These are phyloP conservation scores for Penicillium sclerotigenum DNA, from an alignment of 2,329 filamentous ascomycete genomes.

Conservation along the genomic window DNA sequence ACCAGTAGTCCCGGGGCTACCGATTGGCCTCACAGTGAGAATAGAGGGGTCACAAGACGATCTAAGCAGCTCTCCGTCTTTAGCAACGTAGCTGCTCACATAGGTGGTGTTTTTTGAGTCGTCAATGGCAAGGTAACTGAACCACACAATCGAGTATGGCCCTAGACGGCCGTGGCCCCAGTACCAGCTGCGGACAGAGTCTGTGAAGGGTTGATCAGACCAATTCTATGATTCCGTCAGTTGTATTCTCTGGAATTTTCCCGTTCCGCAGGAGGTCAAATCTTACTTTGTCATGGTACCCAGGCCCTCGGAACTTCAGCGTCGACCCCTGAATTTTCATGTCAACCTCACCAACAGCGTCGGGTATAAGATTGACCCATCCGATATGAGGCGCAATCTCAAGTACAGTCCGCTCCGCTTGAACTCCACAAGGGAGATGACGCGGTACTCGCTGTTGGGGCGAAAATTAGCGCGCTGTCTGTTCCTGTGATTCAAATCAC, in stretches of 20 bases:
- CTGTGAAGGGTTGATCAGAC: conserved; percentile 38
- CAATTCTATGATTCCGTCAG: conserved; percentile 38
- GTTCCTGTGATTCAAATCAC: not conserved
- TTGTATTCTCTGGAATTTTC: not conserved
- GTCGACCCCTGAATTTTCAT: conserved; percentile 29
- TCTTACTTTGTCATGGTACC: conserved; percentile 47
- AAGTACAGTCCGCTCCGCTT: conserved; percentile 1
- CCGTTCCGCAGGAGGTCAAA: not conserved
- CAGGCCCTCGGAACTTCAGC: conserved; percentile 38
- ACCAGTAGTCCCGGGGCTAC: conserved; percentile 3
- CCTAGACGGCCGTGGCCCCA: conserved; percentile 48
- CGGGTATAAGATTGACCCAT: conserved; percentile 41
- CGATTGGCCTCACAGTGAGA: conserved; percentile 15
- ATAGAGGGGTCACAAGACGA: conserved; percentile 23
- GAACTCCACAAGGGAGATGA: conserved; percentile 20
- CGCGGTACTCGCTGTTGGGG: not conserved
- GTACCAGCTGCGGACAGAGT: conserved; percentile 39
- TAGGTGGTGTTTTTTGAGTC: conserved; percentile 26
- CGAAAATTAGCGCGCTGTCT: not conserved
- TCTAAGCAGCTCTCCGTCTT: conserved; percentile 27
- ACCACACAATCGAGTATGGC: conserved; percentile 47
- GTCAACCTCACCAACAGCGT: conserved; percentile 32
- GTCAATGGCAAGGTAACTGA: conserved; percentile 31
- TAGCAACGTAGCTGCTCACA: conserved; percentile 32
- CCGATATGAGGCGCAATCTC: conserved; percentile 34